Percentiles rank a stretch among this genome's conserved stretches.
These are phyloP conservation scores for Anisodus acutangulus DNA, from an alignment of 257 asterid species.

Conservation along the genomic window DNA sequence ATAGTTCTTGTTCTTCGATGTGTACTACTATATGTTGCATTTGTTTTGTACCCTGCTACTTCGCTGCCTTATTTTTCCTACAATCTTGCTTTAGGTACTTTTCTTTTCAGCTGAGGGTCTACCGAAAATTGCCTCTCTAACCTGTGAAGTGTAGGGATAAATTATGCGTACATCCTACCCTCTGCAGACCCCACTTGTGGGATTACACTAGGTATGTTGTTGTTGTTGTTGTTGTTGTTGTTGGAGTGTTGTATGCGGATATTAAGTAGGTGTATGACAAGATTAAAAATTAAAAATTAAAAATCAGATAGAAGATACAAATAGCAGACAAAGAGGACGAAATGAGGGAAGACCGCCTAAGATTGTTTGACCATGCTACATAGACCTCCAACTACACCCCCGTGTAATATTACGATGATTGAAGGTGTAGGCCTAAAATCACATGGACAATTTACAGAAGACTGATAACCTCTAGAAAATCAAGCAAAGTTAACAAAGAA, in stretches of 20 bases:
- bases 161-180: too few relatives aligned
- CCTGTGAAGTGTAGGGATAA: too few relatives aligned
- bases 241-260: neutral
- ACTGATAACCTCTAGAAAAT: neutral
- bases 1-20: too few relatives aligned
- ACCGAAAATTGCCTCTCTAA: too few relatives aligned
- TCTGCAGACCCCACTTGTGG: too few relatives aligned
- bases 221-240: too few relatives aligned
- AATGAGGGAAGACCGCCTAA: neutral
- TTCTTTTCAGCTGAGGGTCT: too few relatives aligned
- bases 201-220: too few relatives aligned
- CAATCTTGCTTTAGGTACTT: too few relatives aligned
- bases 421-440: neutral
- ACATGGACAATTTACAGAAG: neutral
- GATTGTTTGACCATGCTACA: slow-evolving; percentile 16
- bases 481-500: neutral
- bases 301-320: neutral
- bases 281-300: neutral
- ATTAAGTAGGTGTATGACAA: neutral
- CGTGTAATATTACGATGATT: neutral
- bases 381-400: slow-evolving; percentile 16
- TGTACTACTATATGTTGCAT: too few relatives aligned
- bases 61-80: too few relatives aligned
- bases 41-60: too few relatives aligned
- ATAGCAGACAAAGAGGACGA: neutral